These are phyloP conservation scores for Xylariaceae sp. DNA, from an alignment of 2,329 filamentous ascomycete genomes.

Conservation along the genomic window DNA sequence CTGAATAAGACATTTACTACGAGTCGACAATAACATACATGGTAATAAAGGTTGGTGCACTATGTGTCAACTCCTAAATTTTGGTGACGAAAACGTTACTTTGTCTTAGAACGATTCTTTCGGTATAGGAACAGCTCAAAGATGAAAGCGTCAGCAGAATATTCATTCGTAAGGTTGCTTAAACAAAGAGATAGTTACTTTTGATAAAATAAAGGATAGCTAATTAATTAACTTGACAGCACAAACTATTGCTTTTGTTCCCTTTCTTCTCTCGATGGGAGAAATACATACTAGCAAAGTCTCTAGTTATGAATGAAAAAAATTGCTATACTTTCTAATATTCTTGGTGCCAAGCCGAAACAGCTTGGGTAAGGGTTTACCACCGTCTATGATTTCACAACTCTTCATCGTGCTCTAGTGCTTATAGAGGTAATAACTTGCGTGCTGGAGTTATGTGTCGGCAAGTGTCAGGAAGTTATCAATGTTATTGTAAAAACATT, in stretches of 20 bases:
- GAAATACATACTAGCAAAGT: neutral
- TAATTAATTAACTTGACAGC: neutral
- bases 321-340: too few relatives aligned
- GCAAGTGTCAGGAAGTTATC: too few relatives aligned
- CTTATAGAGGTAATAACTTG: too few relatives aligned
- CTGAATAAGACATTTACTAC: too few relatives aligned
- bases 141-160: conserved; percentile 25
- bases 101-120: conserved; percentile 10
- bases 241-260: conserved; percentile 7
- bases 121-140: neutral
- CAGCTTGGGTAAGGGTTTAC: too few relatives aligned
- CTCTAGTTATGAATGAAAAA: neutral
- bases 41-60: neutral
- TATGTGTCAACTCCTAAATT: neutral
- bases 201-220: too few relatives aligned
- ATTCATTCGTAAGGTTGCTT: conserved; percentile 10
- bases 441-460: too few relatives aligned
- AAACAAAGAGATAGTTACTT: conserved; percentile 27
- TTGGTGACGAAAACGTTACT: conserved; percentile 2
- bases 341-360: too few relatives aligned
- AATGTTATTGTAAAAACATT: too few relatives aligned
- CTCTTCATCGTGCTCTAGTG: too few relatives aligned
- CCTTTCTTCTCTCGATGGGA: neutral
- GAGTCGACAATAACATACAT: too few relatives aligned
- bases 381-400: too few relatives aligned